Percentiles rank a stretch among this genome's conserved stretches.
These are phyloP conservation scores for Radiomyces spectabilis DNA, from an alignment of 192 early-diverging fungal species.

Conservation along the genomic window DNA sequence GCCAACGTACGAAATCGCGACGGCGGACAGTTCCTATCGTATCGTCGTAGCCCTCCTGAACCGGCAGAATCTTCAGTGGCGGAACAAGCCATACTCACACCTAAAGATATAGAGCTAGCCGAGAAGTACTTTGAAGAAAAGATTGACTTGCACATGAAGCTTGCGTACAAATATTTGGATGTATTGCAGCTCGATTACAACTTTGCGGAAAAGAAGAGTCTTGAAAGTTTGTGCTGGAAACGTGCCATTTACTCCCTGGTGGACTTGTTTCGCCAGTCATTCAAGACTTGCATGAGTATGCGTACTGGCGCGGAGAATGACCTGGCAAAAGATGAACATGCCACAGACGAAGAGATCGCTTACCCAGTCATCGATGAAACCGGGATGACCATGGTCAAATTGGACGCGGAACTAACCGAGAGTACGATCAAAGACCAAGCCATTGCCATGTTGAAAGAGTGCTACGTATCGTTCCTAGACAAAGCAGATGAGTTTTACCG, in stretches of 20 bases:
- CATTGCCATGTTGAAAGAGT: conserved; percentile 17
- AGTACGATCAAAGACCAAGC: background rate
- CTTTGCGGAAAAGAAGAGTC: conserved; percentile 43
- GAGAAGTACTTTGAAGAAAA: too few species aligned
- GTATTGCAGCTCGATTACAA: conserved; percentile 35
- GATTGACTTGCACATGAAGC: conserved; percentile 18
- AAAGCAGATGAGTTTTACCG: conserved; percentile 41
- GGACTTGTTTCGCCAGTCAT: conserved; percentile 39
- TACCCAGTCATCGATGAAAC: background rate
- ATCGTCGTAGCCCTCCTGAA: too few species aligned
- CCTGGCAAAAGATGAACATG: background rate
- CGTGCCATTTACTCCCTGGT: conserved; percentile 43
- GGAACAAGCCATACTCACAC: too few species aligned
- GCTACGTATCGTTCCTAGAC: conserved; percentile 34
- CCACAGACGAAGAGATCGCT: background rate
- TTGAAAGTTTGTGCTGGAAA: conserved; percentile 49
- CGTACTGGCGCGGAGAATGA: conserved; percentile 12
- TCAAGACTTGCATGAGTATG: conserved; percentile 19
- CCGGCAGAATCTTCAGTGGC: too few species aligned
- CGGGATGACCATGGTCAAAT: conserved; percentile 18
- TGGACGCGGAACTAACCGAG: background rate
- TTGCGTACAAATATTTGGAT: conserved; percentile 36
- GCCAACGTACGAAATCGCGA: too few species aligned
- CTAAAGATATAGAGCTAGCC: too few species aligned
- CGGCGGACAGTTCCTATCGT: too few species aligned